phyloP scores from a whole-genome alignment of 768 basidiomycete species.

The Lactarius psammicola region DNA sequence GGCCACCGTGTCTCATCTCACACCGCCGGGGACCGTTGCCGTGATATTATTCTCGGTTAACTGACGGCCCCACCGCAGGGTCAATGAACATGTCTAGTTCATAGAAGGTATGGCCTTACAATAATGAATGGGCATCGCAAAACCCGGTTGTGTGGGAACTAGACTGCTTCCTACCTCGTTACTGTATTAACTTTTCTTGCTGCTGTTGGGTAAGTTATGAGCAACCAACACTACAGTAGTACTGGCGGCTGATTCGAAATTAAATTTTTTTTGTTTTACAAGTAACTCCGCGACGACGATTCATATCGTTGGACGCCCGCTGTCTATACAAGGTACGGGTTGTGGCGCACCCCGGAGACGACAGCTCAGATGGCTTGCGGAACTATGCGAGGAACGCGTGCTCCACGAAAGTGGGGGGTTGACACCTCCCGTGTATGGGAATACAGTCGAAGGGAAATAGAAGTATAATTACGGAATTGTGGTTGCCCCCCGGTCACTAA shows the following conservation, averaged over 20 bases:
- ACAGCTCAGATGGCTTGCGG: not conserved
- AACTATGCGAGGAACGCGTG: not conserved
- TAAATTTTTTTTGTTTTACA: not conserved
- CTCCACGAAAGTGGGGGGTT: not conserved
- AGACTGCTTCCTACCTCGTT: not conserved
- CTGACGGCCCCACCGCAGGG: no score
- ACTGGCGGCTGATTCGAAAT: not conserved
- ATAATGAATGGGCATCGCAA: not conserved
- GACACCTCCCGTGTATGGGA: not conserved
- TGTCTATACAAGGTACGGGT: not conserved
- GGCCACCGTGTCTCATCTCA: slow-evolving; percentile 1
- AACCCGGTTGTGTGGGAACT: not conserved
- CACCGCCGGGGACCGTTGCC: not conserved
- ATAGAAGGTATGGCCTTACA: not conserved
- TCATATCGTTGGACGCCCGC: not conserved
- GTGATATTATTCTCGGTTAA: not conserved
- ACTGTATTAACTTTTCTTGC: not conserved
- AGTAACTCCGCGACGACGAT: not conserved
- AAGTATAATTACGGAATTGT: not conserved
- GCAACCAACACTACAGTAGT: not conserved
- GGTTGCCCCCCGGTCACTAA: not conserved
- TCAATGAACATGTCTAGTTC: not conserved
- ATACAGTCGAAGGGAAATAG: not conserved
- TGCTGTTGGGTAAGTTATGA: not conserved
- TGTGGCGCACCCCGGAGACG: not conserved